Evolutionary conservation across 73 alveolate genomes (phyloP).

Genomic region (Tetrahymena thermophila): DNA sequence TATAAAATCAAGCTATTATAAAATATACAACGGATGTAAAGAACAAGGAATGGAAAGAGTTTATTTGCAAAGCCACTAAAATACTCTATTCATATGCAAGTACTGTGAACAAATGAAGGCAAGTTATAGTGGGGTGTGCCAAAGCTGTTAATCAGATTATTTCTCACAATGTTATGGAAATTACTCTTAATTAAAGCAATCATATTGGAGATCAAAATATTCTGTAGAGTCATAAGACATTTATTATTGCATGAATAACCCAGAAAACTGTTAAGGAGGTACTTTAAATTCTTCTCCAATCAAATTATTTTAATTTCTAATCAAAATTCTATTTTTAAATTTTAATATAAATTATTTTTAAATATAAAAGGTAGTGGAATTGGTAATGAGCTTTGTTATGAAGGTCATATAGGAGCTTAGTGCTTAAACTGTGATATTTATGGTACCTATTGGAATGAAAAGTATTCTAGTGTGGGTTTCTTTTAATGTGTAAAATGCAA

Average conservation of each 20-base stretch:
- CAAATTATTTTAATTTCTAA: no score
- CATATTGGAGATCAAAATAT: background rate
- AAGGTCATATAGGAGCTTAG: background rate
- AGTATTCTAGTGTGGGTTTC: background rate
- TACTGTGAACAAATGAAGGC: background rate
- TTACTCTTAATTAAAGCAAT: background rate
- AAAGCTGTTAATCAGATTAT: no score
- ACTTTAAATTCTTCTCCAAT: background rate
- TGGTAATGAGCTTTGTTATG: background rate
- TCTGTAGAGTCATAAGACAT: background rate
- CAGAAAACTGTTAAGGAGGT: background rate
- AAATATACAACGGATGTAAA: no score
- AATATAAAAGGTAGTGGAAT: background rate
- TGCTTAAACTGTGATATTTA: background rate
- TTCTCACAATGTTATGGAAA: background rate
- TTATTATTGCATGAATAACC: background rate
- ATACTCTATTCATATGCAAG: background rate
- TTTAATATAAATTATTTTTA: no score
- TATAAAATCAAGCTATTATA: no score
- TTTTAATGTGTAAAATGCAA: background rate
- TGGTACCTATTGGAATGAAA: background rate
- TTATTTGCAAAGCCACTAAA: background rate
- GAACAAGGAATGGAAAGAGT: no score
- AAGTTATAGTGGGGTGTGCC: background rate
- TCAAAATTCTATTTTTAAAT: no score